Percentiles rank a stretch among this genome's conserved stretches.
Conservation (phyloP, 2,329 filamentous ascomycete genomes). For the Neopestalotiopsis clavispora region DNA sequence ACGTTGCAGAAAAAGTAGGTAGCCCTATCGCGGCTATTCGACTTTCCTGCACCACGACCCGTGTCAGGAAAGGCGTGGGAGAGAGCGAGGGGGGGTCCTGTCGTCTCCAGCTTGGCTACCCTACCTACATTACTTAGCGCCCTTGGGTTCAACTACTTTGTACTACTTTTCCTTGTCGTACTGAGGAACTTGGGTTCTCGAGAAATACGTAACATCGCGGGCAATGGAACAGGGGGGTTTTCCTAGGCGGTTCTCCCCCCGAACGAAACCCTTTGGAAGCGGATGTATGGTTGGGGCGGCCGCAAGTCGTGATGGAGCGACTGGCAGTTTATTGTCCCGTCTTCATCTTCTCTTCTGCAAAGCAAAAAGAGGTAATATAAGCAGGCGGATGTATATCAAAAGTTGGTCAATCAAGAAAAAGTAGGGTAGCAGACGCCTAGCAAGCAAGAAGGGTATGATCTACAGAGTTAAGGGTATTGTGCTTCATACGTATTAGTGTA, state of each 20-base stretch:
- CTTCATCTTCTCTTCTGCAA: not conserved
- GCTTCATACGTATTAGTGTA: too few relatives aligned
- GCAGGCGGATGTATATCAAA: not conserved
- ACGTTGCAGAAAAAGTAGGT: not conserved
- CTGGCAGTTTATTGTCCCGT: not conserved
- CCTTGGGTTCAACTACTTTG: too few relatives aligned
- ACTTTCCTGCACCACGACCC: not conserved
- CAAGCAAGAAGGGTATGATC: too few relatives aligned
- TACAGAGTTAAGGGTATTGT: too few relatives aligned
- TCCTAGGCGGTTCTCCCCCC: not conserved
- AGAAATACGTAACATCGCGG: not conserved
- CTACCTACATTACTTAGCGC: too few relatives aligned
- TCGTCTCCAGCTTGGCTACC: too few relatives aligned
- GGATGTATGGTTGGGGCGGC: not conserved
- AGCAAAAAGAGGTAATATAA: not conserved
- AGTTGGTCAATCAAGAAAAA: too few relatives aligned
- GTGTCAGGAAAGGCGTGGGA: too few relatives aligned
- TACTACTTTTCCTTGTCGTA: too few relatives aligned
- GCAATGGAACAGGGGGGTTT: not conserved
- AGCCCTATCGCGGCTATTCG: not conserved
- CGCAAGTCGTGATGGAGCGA: not conserved
- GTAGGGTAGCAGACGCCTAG: too few relatives aligned
- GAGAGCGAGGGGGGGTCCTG: too few relatives aligned
- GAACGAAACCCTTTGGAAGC: not conserved
- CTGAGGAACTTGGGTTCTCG: not conserved